Evolutionary conservation across 768 basidiomycete species (phyloP), one percentile per base, ranked within the genome.

Genomic region (Naganishia randhawae): DNA sequence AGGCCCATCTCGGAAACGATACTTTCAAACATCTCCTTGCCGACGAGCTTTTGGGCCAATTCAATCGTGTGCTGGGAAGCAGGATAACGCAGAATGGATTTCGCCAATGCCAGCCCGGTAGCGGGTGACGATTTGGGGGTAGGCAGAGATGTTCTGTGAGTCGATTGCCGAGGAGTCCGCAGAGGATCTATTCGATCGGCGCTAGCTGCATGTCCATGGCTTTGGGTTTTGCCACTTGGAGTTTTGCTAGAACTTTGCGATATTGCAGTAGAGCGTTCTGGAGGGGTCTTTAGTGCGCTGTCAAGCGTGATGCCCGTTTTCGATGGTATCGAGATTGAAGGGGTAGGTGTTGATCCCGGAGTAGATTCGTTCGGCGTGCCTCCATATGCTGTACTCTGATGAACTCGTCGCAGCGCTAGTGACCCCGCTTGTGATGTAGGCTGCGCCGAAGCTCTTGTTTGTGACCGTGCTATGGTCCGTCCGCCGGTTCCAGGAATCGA

Each of bases 1-100:
- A 70, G 48, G 0, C 69, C 69, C 69, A 70, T 66, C 55, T 70
- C 69, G 0, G 42, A 31, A 39, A 70, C 61, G 19, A 70, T 50
- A 35, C 41, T 48, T n/a, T 42, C 61, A 35, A 80, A 65, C 1
- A 45, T 32, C 27, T 70, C 69, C 37, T 70, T 70, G 31, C 69
- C 65, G 33, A 70, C 63, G 13, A 70, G 48, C 39, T 70, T 70
- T 42, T 70, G 69, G 52, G 65, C 69, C 17, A 70, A 41, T 39
- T 70, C 69, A 33, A 70, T 66, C 14, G 69, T 65, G n/a, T 67
- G 54, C 52, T 54, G 39, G 25, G 41, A 50, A 31, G 54, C 66
- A 27, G 69, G 69, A 45, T 70, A 61, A 10, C 57, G 35, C 32
- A 70, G 39, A 32, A 70, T 66, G 16, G 51, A 55, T 25, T 54